phyloP scores from a whole-genome alignment of 352 stramenopile genomes.

The Globisporangium paddicum region DNA sequence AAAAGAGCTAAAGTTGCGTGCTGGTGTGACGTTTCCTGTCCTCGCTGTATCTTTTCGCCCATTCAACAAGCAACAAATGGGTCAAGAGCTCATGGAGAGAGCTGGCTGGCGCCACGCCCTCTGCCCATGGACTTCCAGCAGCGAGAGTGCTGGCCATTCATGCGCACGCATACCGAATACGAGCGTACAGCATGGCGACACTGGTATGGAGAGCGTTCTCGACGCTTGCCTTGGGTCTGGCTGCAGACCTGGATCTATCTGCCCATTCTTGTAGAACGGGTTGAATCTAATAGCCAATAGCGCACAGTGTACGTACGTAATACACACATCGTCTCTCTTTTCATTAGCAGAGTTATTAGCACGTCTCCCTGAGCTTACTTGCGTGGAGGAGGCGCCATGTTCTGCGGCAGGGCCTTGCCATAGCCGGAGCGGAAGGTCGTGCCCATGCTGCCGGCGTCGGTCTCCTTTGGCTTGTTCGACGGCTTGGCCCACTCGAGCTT shows the following conservation, averaged over 20 bases:
- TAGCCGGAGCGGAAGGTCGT: slow-evolving; percentile 88
- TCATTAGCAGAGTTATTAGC: too few relatives aligned
- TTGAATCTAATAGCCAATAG: background rate
- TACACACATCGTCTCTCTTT: slow-evolving; percentile 1
- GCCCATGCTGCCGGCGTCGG: slow-evolving; percentile 74
- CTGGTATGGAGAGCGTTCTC: background rate
- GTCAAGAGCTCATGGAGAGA: background rate
- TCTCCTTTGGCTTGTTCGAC: slow-evolving; percentile 78
- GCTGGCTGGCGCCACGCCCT: background rate
- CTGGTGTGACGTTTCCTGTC: background rate
- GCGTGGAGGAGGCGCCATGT: slow-evolving; percentile 67
- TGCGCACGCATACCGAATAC: background rate
- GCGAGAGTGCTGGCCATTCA: background rate
- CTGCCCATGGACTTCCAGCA: background rate
- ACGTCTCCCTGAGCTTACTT: slow-evolving; percentile 48
- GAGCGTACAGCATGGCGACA: background rate
- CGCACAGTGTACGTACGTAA: slow-evolving; percentile 3
- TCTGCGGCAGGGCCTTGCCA: slow-evolving; percentile 85
- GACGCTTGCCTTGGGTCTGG: background rate
- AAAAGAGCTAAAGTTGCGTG: too few relatives aligned
- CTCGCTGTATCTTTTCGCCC: slow-evolving; percentile 4
- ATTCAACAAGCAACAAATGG: background rate
- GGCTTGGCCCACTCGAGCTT: slow-evolving; percentile 99
- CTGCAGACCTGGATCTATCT: background rate
- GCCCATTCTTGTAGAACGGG: background rate